Evolutionary conservation across 768 basidiomycete species (phyloP).

Genomic region (Gloeostereum incarnatum): DNA sequence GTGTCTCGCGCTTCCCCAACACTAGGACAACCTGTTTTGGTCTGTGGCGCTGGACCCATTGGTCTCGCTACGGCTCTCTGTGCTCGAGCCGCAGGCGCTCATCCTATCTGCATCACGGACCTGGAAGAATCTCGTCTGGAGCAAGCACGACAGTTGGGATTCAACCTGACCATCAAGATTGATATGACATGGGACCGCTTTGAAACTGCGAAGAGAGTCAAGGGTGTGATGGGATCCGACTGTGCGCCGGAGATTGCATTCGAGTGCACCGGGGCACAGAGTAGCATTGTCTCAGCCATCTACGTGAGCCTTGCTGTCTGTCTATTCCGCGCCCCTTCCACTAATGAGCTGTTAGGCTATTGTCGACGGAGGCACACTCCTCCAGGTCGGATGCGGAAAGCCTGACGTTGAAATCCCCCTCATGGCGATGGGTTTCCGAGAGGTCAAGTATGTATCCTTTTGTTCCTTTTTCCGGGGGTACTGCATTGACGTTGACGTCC

Average conservation of each 20-base stretch:
- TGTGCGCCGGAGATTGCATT: slow-evolving; percentile 6
- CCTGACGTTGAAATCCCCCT: slow-evolving; percentile 1
- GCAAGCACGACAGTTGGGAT: slow-evolving; percentile 2
- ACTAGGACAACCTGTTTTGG: not conserved
- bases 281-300: slow-evolving; percentile 2
- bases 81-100: slow-evolving; percentile 6
- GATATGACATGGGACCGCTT: slow-evolving; percentile 1
- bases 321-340: not conserved
- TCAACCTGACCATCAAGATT: slow-evolving; percentile 4
- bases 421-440: slow-evolving; percentile 2
- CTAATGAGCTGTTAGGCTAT: not conserved
- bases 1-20: not conserved
- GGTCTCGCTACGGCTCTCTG: slow-evolving; percentile 5
- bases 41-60: slow-evolving; percentile 6
- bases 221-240: not conserved
- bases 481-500: not conserved
- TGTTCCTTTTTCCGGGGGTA: not conserved
- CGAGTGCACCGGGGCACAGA: slow-evolving; percentile 6
- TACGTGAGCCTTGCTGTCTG: not conserved
- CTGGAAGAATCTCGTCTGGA: slow-evolving; percentile 5
- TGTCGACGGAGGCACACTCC: not conserved
- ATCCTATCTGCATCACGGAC: slow-evolving; percentile 4
- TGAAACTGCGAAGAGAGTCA: slow-evolving; percentile 3
- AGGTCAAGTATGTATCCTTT: slow-evolving; percentile 1
- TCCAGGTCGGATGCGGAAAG: slow-evolving; percentile 2